These are phyloP conservation scores for Hyaloscypha finlandica DNA, from an alignment of 495 filamentous ascomycete species.

Conservation along the genomic window DNA sequence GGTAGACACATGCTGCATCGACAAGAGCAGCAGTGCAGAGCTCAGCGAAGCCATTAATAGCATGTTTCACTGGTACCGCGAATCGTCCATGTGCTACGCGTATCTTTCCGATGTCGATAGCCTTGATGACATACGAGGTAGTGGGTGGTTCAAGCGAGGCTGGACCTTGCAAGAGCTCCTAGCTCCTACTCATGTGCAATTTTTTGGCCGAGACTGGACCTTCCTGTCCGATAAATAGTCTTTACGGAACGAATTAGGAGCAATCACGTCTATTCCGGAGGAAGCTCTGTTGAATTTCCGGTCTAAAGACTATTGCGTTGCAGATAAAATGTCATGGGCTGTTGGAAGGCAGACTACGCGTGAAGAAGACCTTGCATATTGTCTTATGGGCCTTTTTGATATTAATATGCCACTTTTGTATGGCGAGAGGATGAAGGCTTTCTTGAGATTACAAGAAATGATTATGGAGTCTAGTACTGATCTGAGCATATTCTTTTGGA, in stretches of 20 bases:
- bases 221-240: background rate
- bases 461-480: too few species aligned
- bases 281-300: background rate
- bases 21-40: background rate
- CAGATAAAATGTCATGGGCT: background rate
- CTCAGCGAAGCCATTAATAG: background rate
- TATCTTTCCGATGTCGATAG: background rate
- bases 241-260: background rate
- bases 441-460: background rate
- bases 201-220: background rate
- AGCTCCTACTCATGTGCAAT: background rate
- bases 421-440: background rate
- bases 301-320: background rate
- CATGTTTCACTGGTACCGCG: background rate
- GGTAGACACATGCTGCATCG: constrained; percentile 4
- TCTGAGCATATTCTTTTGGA: too few species aligned
- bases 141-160: background rate
- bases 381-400: background rate
- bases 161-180: background rate
- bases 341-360: background rate
- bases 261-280: background rate
- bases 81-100: background rate
- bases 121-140: background rate
- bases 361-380: background rate
- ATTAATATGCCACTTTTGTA: background rate